Percentiles rank a stretch among this genome's conserved stretches.
These are phyloP conservation scores for Rhytidiadelphus loreus DNA, from an alignment of 225 moss, liverwort and hornwort genomes.

Conservation along the genomic window DNA sequence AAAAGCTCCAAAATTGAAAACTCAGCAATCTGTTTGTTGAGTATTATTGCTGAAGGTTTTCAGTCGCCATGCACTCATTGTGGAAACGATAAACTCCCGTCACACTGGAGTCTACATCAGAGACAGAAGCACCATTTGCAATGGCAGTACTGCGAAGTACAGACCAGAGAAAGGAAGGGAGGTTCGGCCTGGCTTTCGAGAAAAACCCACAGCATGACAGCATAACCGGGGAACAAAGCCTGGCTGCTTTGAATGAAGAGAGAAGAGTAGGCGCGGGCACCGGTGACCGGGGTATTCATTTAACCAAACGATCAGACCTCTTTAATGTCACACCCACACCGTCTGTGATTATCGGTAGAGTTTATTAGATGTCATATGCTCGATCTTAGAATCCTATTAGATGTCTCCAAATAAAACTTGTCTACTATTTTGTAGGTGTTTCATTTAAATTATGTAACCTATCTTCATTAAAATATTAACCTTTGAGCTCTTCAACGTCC, in stretches of 20 bases:
- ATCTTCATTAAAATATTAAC: neutral
- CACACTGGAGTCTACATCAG: neutral
- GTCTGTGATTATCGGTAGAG: neutral
- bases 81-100: neutral
- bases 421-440: neutral
- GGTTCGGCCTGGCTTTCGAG: neutral
- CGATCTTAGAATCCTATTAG: rapidly evolving
- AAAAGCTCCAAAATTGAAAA: neutral
- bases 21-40: neutral
- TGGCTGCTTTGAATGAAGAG: neutral
- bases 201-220: neutral
- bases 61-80: neutral
- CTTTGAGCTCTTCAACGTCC: rapidly evolving
- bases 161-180: neutral
- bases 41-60: neutral
- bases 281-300: neutral
- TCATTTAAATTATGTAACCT: neutral
- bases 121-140: neutral
- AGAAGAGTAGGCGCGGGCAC: neutral
- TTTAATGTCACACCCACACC: neutral
- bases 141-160: neutral
- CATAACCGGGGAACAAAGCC: neutral
- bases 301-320: neutral
- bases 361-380: neutral
- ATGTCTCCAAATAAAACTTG: neutral